These are phyloP conservation scores for Meyerozyma smithsonii DNA, from an alignment of 1,139 yeast genomes.

Conservation along the genomic window DNA sequence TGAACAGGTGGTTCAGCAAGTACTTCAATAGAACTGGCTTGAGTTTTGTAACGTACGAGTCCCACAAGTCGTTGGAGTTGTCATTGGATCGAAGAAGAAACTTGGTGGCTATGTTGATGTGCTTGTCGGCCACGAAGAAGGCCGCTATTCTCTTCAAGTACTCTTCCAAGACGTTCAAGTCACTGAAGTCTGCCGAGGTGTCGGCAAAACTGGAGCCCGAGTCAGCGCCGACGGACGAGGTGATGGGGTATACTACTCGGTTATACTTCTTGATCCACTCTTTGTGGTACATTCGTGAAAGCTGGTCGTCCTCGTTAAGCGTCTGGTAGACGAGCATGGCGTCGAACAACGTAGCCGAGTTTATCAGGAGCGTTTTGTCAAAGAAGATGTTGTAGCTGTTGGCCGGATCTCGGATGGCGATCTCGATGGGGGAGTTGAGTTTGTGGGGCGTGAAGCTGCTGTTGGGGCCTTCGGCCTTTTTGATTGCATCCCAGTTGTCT, in stretches of 20 bases:
- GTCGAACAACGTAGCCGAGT: conserved; percentile 71
- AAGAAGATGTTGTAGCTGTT: conserved; percentile 42
- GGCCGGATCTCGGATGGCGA: conserved; percentile 58
- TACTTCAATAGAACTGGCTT: conserved; percentile 47
- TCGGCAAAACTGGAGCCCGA: conserved; percentile 10
- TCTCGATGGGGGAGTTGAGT: conserved; percentile 82
- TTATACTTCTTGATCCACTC: conserved; percentile 75
- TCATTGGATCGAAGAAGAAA: conserved; percentile 50
- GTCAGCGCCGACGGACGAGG: conserved; percentile 20
- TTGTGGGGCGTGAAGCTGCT: conserved; percentile 52
- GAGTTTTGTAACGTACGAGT: conserved; percentile 55
- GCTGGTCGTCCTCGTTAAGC: conserved; percentile 56
- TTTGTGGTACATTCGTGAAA: conserved; percentile 60
- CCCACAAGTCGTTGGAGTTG: conserved; percentile 76
- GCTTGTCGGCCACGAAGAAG: conserved; percentile 71
- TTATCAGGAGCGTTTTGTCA: conserved; percentile 44
- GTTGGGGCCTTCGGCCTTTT: conserved; percentile 23
- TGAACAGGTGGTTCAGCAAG: conserved; percentile 22
- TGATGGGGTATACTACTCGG: conserved; percentile 63
- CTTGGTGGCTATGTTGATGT: conserved; percentile 53
- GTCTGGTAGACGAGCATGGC: conserved; percentile 78
- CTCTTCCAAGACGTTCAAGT: conserved; percentile 39
- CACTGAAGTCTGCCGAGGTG: conserved; percentile 15
- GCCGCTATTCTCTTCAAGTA: conserved; percentile 68
- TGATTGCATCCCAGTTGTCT: conserved; percentile 46